Conservation (phyloP, 805 yeast species). For the Teunomyces aglyptinius region DNA sequence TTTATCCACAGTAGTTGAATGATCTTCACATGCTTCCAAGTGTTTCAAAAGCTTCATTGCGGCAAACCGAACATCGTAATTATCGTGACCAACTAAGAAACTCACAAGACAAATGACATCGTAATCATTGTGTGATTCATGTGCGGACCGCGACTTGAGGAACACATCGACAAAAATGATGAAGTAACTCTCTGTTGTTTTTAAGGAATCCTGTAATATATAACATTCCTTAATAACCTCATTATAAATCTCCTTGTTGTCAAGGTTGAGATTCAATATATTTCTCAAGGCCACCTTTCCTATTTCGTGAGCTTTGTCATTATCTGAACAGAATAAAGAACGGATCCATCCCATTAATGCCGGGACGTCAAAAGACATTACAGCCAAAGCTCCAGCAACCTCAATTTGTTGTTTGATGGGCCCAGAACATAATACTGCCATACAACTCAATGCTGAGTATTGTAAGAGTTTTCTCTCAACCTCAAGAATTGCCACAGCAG, state of each 20-base stretch:
- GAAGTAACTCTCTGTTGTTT: constrained; percentile 67
- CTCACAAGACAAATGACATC: constrained; percentile 73
- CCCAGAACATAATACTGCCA: constrained; percentile 82
- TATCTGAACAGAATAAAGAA: constrained; percentile 58
- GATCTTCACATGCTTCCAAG: constrained; percentile 51
- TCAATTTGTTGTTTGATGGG: constrained; percentile 52
- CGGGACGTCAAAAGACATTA: constrained; percentile 67
- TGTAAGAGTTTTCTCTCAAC: constrained; percentile 72
- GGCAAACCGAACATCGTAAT: constrained; percentile 60
- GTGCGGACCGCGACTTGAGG: constrained; percentile 46
- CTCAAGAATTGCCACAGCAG: constrained; percentile 74
- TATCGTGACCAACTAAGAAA: constrained; percentile 76
- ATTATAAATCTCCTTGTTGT: constrained; percentile 48
- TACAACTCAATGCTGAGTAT: constrained; percentile 70
- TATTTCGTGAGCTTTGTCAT: constrained; percentile 53
- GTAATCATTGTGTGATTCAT: constrained; percentile 42
- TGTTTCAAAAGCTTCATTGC: constrained; percentile 71
- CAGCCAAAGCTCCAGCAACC: constrained; percentile 47
- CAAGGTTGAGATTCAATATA: constrained; percentile 59
- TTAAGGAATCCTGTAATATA: constrained; percentile 46
- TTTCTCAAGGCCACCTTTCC: constrained; percentile 74
- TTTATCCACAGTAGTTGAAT: constrained; percentile 47
- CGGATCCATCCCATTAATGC: constrained; percentile 80
- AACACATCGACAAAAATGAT: constrained; percentile 66
- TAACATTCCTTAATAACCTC: constrained; percentile 76